Base-by-base conservation (phyloP, 192 early-diverging fungal genomes). In the Coemansia sp. region DNA sequence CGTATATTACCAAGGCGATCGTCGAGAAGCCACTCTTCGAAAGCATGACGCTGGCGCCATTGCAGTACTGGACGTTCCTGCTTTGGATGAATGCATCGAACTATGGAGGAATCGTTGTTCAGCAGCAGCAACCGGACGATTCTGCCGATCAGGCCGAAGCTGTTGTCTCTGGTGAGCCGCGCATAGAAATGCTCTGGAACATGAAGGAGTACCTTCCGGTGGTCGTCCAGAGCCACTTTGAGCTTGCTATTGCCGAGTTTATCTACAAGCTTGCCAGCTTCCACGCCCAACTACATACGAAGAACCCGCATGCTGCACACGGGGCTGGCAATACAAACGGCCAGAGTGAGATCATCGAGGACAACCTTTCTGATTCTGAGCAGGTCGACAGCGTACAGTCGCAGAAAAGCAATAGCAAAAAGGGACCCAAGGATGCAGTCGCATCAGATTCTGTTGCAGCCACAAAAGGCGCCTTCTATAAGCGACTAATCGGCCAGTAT, bases 61-160 rank as follows among this genome's bases (percentile, higher is more conserved):
- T 83, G 29, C 75, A 86, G 61, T 92, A 88, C 61, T 99, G 92
- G 91, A 84, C 88, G 30, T 85, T 88, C 39, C 58, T 95, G 61
- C 42, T 96, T 39, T 99, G 97, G 97, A 94, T 95, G 92, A 93
- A 99, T 70, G 72, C 77, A 56, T 85, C 86, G 63, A 99, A 99
- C 76, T 94, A 87, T 72, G 95, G 93, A 16, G 79, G 74, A 7
- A 71, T 77, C 28, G 80, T 73, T 7, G 63, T 62, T 3, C 74
- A 70, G 56, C 61, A 45, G 29, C 63, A 75, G 23, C 76, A 75
- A 7, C 43, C 3, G 43, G 18, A 59, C 15, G 63, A 59, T 4
- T 18, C 45, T 2, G 31, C 49, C 28, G 46, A 51, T 28, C n/a
- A 62, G n/a, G 20, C 48, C 23, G 48, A 28, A 1, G 30, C 10